A percentile compares a stretch with the other conserved stretches of the same genome.
phyloP scores from a whole-genome alignment of 2,329 filamentous ascomycete species.

The Colletotrichum orchidophilum region DNA sequence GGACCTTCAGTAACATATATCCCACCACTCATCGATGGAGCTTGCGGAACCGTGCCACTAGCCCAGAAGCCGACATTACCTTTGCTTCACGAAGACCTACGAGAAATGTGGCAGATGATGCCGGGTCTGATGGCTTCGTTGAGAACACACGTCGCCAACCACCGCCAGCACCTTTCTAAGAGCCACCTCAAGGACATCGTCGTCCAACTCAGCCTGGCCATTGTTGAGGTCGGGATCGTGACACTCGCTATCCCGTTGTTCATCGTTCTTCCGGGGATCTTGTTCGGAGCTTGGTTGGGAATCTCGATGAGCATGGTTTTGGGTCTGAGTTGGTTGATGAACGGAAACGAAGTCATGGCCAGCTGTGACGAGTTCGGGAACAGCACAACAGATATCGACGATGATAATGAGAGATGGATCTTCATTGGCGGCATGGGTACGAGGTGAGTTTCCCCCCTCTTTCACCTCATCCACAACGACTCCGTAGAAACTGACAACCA shows the following conservation, averaged over 20 bases:
- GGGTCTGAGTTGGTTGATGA: conserved; percentile 42
- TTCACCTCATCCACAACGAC: background rate
- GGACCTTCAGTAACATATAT: conserved; percentile 43
- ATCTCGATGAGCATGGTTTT: conserved; percentile 37
- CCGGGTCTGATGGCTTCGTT: conserved; percentile 36
- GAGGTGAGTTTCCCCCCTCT: conserved; percentile 37
- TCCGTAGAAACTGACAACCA: background rate
- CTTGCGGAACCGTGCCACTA: conserved; percentile 44
- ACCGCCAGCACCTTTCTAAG: conserved; percentile 34
- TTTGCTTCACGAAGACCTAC: conserved; percentile 38
- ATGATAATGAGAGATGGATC: conserved; percentile 45
- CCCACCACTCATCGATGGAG: conserved; percentile 46
- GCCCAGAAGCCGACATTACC: conserved; percentile 36
- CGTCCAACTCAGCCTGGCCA: conserved; percentile 38
- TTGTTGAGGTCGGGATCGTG: conserved; percentile 41
- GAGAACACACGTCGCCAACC: conserved; percentile 31
- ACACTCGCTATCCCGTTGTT: conserved; percentile 39
- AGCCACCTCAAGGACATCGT: conserved; percentile 36
- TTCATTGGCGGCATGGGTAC: conserved; percentile 46
- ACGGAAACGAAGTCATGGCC: conserved; percentile 38
- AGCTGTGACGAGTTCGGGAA: conserved; percentile 36
- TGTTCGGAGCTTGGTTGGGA: conserved; percentile 41
- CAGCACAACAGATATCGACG: conserved; percentile 40
- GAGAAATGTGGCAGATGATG: conserved; percentile 35
- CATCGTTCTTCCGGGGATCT: conserved; percentile 41